Evolutionary conservation across 768 basidiomycete species (phyloP).

Genomic region (Kwoniella dendrophila): DNA sequence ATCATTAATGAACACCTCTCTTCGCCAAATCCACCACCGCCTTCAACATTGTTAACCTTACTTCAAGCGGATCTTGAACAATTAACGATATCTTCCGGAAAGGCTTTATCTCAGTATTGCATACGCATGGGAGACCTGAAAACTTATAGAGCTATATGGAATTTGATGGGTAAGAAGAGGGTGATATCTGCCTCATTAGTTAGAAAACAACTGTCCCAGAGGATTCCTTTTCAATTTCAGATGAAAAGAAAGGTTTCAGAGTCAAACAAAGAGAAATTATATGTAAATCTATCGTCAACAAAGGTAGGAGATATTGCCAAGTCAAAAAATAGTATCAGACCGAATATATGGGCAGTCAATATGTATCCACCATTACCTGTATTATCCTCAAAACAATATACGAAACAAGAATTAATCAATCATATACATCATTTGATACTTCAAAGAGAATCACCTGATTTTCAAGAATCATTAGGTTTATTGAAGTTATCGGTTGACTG

Average conservation of each 20-base stretch:
- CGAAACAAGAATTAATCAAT: not conserved
- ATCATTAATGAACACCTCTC: slow-evolving; percentile 4
- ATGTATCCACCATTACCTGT: slow-evolving; percentile 10
- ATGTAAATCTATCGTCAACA: not conserved
- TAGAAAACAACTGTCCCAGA: not conserved
- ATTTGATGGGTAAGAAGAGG: slow-evolving; percentile 3
- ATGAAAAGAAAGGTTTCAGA: not conserved
- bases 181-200: slow-evolving; percentile 1
- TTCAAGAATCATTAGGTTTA: slow-evolving; percentile 5
- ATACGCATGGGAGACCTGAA: slow-evolving; percentile 13
- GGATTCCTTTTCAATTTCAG: not conserved
- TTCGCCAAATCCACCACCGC: slow-evolving; percentile 12
- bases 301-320: not conserved
- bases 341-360: slow-evolving; percentile 21
- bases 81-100: slow-evolving; percentile 5
- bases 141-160: slow-evolving; percentile 4
- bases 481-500: not conserved
- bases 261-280: not conserved
- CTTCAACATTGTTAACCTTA: slow-evolving; percentile 1
- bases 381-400: slow-evolving; percentile 1
- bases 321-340: slow-evolving; percentile 1
- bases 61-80: slow-evolving; percentile 1
- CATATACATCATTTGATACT: slow-evolving; percentile 21
- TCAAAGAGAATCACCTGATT: slow-evolving; percentile 3
- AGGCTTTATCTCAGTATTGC: slow-evolving; percentile 7